A percentile compares a stretch with the other conserved stretches of the same genome.
Evolutionary conservation across 2,329 filamentous ascomycete species (phyloP).

Genomic region (Chrysoporthe deuterocubensis): DNA sequence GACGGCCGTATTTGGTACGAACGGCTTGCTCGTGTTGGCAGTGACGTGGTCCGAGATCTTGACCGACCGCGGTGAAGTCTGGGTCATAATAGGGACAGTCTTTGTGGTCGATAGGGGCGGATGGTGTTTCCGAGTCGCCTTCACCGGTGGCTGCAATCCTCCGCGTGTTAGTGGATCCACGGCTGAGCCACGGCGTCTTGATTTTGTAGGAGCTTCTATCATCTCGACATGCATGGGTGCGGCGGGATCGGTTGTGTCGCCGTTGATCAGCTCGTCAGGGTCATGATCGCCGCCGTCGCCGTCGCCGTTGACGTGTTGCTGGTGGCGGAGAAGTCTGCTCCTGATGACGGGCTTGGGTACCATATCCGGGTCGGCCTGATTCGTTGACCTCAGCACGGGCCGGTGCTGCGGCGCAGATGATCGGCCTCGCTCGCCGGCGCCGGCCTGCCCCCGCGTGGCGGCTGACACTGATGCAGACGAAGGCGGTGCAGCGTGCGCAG

Average conservation of each 20-base stretch:
- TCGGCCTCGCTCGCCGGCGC: constrained; percentile 10
- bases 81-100: constrained; percentile 21
- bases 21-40: constrained; percentile 27
- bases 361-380: constrained; percentile 22
- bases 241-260: constrained; percentile 13
- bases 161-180: constrained; percentile 14
- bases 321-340: constrained; percentile 17
- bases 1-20: constrained; percentile 12
- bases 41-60: constrained; percentile 24
- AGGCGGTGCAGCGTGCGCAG: constrained; percentile 3
- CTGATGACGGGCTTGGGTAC: constrained; percentile 20
- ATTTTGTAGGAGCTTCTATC: constrained; percentile 3
- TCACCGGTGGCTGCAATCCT: constrained; percentile 10
- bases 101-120: constrained; percentile 1
- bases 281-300: not conserved
- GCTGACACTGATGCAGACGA: constrained; percentile 15
- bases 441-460: constrained; percentile 1
- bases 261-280: constrained; percentile 3
- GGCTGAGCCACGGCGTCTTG: constrained; percentile 20
- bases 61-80: constrained; percentile 21
- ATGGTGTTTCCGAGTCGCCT: constrained; percentile 17
- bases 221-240: constrained; percentile 16
- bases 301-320: constrained; percentile 1
- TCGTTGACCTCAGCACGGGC: constrained; percentile 27
- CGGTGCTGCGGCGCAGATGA: constrained; percentile 19